Evolutionary conservation across 495 filamentous ascomycete genomes (phyloP), one percentile per base, ranked within the genome.

Genomic region (Hyaloscypha bicolor): DNA sequence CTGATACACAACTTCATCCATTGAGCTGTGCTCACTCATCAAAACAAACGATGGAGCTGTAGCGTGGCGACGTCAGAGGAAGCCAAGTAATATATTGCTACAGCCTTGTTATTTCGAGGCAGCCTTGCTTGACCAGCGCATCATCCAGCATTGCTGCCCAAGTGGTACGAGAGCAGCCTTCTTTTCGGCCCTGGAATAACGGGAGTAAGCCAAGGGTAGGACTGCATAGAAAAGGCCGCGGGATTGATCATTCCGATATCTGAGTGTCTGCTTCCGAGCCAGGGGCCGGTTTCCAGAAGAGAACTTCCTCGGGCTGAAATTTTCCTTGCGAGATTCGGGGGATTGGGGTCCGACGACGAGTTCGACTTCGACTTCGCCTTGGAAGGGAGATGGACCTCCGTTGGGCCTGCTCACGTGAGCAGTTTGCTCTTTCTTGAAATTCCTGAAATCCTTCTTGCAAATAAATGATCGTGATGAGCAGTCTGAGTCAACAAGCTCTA

Each of bases 71-170:
- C 59, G 29, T 69, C 60, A 72, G 63, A 72, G 64, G 22, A 55
- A 57, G 67, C 67, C 70, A 72, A 65, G 70, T 72, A 60, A 35
- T 63, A 22, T 55, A 57, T 58, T 51, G 14, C 48, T 55, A 33
- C 66, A 72, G 63, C 66, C 66, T 69, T 31, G 61, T 65, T 56
- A 30, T 33, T 39, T 29, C 25, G 25, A 30, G 60, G 52, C 67
- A 69, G 67, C 71, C 71, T 72, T 63, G 67, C 55, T 68, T 37
- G 45, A 60, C 66, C 70, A 69, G 37, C 67, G 70, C 70, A 72
- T 69, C 59, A 62, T n/a, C 57, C 32, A 30, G 65, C 60, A 58
- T 72, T 72, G 71, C 64, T 72, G 71, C 71, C 71, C 71, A 65
- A 70, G 53, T 48, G 11, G 29, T 60, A 21, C 39, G 55, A 30